phyloP scores from a whole-genome alignment of 2,329 filamentous ascomycete genomes.

The Aureobasidium namibiae region DNA sequence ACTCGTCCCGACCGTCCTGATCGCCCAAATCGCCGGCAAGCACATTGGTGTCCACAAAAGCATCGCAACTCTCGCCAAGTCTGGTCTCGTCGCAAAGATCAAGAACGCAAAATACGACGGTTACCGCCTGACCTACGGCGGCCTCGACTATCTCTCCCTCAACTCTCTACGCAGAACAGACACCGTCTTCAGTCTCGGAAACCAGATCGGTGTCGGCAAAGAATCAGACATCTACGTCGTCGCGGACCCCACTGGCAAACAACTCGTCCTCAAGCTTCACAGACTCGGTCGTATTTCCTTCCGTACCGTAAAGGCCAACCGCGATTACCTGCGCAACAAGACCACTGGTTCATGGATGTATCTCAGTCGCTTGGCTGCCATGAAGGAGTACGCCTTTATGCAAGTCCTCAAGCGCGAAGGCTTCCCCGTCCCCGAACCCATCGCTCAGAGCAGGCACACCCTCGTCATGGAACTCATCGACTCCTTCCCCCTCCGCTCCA shows the following conservation, averaged over 20 bases:
- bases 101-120: slow-evolving; percentile 98
- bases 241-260: slow-evolving; percentile 66
- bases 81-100: slow-evolving; percentile 79
- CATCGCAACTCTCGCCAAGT: slow-evolving; percentile 88
- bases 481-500: slow-evolving; percentile 83
- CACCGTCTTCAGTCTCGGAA: slow-evolving; percentile 83
- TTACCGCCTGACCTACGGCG: slow-evolving; percentile 92
- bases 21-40: slow-evolving; percentile 73
- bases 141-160: slow-evolving; percentile 92
- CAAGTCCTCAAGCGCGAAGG: slow-evolving; percentile 72
- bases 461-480: slow-evolving; percentile 94
- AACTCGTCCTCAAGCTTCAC: slow-evolving; percentile 90
- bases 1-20: slow-evolving; percentile 83
- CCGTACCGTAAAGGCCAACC: slow-evolving; percentile 88
- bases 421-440: slow-evolving; percentile 80
- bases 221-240: slow-evolving; percentile 96
- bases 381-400: slow-evolving; percentile 96
- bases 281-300: slow-evolving; percentile 93
- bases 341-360: slow-evolving; percentile 93
- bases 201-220: slow-evolving; percentile 91
- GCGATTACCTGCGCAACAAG: slow-evolving; percentile 84
- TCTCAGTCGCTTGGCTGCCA: slow-evolving; percentile 81
- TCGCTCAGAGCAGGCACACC: slow-evolving; percentile 86
- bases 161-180: slow-evolving; percentile 77
- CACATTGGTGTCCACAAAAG: slow-evolving; percentile 68